Base-by-base conservation (phyloP, 2,329 filamentous ascomycete genomes). In the Fusarium sp. region DNA sequence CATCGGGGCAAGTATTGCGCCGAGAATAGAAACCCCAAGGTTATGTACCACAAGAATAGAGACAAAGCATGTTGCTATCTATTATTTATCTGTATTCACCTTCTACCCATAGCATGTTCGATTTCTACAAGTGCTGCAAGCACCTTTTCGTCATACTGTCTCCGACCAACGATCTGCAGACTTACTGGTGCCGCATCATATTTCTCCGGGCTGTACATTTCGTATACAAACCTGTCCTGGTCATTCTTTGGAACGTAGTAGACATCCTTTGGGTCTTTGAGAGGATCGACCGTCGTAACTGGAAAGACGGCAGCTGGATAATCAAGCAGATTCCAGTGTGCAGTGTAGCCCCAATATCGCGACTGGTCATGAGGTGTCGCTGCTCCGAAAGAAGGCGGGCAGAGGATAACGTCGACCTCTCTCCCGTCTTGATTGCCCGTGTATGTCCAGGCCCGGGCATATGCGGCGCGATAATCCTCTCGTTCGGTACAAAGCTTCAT, bases 251-350 rank as follows among this genome's bases (percentile, higher is more conserved):
- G 71, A 9, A 65, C 53, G 19, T 73, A 73, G 2, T 29, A 14
- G 2, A 42, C 8, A 10, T 72, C 61, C 45, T 68, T 68, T 11
- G 36, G 27, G n/a, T 74, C 72, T 38, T 66, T 69, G 9, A 44
- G 14, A 0, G 68, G 65, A 27, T 72, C 67, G 3, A 72, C 72
- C 2, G 58, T 70, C 4, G 71, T 72, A 1, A 83, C 84, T 0
- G 88, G 88, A 68, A 91, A 88, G 0, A 86, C 79, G 3, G 83
- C 72, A 9, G 79, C 82, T 1, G 88, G 85, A 70, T 89, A 89
- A 70, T 91, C 87, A 2, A 91, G 79, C 37, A 90, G 66, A 69
- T 91, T 91, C 86, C 87, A 91, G 58, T 87, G 82, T 1, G 81
- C 76, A 0, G 86, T 89, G 64, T 91, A 91, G 2, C 81, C 82